Evolutionary conservation across 2,329 filamentous ascomycete genomes (phyloP), one percentile per base, ranked within the genome.

Genomic region (Immersiporthe knoxdaviesiana): DNA sequence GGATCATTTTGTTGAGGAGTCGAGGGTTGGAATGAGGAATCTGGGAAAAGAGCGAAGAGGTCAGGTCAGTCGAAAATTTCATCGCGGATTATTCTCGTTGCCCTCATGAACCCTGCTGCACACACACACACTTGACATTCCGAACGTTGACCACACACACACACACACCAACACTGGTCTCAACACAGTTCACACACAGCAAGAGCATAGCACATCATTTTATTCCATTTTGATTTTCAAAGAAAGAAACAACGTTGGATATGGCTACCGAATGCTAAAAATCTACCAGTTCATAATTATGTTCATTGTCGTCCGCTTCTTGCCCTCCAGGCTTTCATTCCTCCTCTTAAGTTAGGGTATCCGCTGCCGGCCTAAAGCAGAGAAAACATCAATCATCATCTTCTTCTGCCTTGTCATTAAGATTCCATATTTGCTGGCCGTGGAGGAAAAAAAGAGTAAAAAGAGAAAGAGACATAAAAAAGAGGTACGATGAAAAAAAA

Each of bases 311-410:
- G 30, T 63, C 60, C 39, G 67, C 65, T 63, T 24, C 27, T 44
- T 59, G 21, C 65, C 66, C 63, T 63, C 63, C 24, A 32, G n/a
- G 47, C 41, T 52, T n/a, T n/a, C n/a, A n/a, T n/a, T 35, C 65
- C 54, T 41, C 16, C 41, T 47, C 44, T n/a, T 47, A 47, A 61
- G 63, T 68, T 65, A 63, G 70, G 70, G 70, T 71, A 72, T 72
- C 63, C 62, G 68, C 70, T 72, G 64, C 63, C 62, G 65, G 66
- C 63, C 66, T 64, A 70, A 70, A 70, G 66, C 63, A 65, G 16
- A 47, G 58, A 58, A 58, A 35, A 35, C 44, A 64, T 62, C 68
- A 37, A 61, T 62, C 68, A 32, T 44, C 37, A 61, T 62, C 68
- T 24, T 44, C 37, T 65, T 47, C 41, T 64, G 44, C 30, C n/a